These are phyloP conservation scores for Zancudomyces culisetae DNA, from an alignment of 371 early-diverging fungal genomes.

Conservation along the genomic window DNA sequence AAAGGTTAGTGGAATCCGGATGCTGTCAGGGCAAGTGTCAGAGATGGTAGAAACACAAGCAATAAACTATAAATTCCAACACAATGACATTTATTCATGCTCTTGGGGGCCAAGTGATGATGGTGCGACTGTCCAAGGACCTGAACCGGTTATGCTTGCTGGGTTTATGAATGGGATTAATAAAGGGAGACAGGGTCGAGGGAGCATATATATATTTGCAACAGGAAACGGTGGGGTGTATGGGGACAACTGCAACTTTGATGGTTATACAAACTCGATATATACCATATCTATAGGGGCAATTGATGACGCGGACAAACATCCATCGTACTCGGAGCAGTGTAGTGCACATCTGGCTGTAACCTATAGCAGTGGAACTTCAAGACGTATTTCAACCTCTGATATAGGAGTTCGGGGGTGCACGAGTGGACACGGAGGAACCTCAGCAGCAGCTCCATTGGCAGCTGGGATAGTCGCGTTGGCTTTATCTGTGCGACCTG, in stretches of 20 bases:
- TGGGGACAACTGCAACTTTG: slow-evolving; percentile 87
- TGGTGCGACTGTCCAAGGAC: slow-evolving; percentile 74
- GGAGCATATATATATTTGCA: slow-evolving; percentile 85
- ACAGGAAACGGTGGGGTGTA: slow-evolving; percentile 76
- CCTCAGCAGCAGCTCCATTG: slow-evolving; percentile 92
- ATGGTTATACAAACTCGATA: slow-evolving; percentile 91
- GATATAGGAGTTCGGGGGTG: slow-evolving; percentile 51
- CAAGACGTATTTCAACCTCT: slow-evolving; percentile 65
- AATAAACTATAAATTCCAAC: slow-evolving; percentile 64
- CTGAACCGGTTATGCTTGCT: slow-evolving; percentile 50
- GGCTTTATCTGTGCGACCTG: slow-evolving; percentile 64
- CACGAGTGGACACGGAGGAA: slow-evolving; percentile 72
- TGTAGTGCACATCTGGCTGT: slow-evolving; percentile 80
- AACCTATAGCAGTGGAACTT: slow-evolving; percentile 69
- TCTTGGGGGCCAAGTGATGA: slow-evolving; percentile 92
- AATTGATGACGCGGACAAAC: slow-evolving; percentile 45
- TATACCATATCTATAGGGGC: slow-evolving; percentile 90
- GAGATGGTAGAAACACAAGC: slow-evolving; percentile 81
- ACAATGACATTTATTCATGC: slow-evolving; percentile 84
- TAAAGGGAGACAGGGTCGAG: slow-evolving; percentile 69
- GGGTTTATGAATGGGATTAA: slow-evolving; percentile 65
- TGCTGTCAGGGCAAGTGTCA: slow-evolving; percentile 68
- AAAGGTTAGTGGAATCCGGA: slow-evolving; percentile 76
- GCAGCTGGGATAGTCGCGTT: slow-evolving; percentile 87
- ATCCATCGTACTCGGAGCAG: slow-evolving; percentile 74